Evolutionary conservation across 1,284 basidiomycete species (phyloP).

Genomic region (Rhizopogon hawkerae): DNA sequence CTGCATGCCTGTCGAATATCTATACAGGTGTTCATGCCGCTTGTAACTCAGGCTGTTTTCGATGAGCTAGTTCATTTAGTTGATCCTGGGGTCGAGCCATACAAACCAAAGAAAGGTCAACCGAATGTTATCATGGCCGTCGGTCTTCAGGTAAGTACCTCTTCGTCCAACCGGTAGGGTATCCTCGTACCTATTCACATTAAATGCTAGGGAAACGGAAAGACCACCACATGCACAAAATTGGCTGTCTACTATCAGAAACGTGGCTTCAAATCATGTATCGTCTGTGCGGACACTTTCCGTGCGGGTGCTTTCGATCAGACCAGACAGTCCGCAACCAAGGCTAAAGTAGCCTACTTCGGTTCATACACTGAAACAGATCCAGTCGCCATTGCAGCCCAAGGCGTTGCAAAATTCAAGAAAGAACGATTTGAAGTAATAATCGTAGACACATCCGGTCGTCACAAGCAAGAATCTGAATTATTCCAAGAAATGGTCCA

Average conservation of each 20-base stretch:
- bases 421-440: constrained; percentile 98
- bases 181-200: constrained; percentile 5
- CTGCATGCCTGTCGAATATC: constrained; percentile 8
- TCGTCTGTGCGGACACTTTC: constrained; percentile 99
- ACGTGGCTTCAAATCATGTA: constrained; percentile 94
- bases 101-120: constrained; percentile 95
- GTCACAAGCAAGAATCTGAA: constrained; percentile 97
- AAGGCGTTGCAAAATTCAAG: constrained; percentile 96
- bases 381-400: constrained; percentile 88
- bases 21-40: constrained; percentile 6
- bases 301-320: constrained; percentile 99
- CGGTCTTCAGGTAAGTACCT: constrained; percentile 69
- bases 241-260: constrained; percentile 97
- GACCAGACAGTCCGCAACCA: constrained; percentile 90
- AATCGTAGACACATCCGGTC: constrained; percentile 96
- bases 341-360: constrained; percentile 98
- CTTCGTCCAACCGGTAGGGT: constrained; percentile 5
- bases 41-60: constrained; percentile 72
- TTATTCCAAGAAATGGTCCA: constrained; percentile 98
- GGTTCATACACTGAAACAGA: constrained; percentile 99
- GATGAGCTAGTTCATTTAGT: constrained; percentile 95
- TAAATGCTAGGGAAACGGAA: constrained; percentile 79
- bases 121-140: constrained; percentile 97
- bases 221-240: constrained; percentile 98
- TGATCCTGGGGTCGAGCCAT: constrained; percentile 90